Conservation (phyloP, 1,284 basidiomycete species). For the Ustilago cynodontis region DNA sequence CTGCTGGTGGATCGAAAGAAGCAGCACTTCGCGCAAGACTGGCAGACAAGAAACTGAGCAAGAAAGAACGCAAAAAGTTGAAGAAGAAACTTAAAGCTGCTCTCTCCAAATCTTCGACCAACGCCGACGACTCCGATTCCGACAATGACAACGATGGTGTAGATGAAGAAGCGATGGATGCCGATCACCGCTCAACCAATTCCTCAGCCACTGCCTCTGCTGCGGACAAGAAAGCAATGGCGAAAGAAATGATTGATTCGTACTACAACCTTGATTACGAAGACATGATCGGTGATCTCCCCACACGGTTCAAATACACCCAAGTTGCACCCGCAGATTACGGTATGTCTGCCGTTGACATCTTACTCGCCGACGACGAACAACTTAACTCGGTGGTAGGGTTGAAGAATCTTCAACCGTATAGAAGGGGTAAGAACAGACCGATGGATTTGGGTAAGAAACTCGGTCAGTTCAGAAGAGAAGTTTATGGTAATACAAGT, state of each 20-base stretch:
- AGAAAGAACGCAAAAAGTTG: slow-evolving; percentile 82
- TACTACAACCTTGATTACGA: slow-evolving; percentile 93
- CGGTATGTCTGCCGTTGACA: slow-evolving; percentile 85
- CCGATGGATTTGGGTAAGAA: slow-evolving; percentile 76
- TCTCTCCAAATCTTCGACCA: slow-evolving; percentile 59
- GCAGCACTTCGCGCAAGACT: slow-evolving; percentile 42
- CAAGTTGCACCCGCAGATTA: slow-evolving; percentile 79
- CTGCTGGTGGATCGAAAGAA: slow-evolving; percentile 35
- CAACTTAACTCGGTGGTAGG: slow-evolving; percentile 92
- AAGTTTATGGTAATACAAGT: slow-evolving; percentile 58
- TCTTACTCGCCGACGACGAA: slow-evolving; percentile 89
- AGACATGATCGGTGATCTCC: slow-evolving; percentile 89
- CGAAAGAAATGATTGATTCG: slow-evolving; percentile 90
- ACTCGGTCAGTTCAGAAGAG: slow-evolving; percentile 80
- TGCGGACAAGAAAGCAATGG: slow-evolving; percentile 69
- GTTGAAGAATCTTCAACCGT: slow-evolving; percentile 90
- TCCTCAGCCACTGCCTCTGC: slow-evolving; percentile 6
- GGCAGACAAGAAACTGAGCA: slow-evolving; percentile 75
- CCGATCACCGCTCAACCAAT: slow-evolving; percentile 22
- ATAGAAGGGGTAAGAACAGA: slow-evolving; percentile 77
- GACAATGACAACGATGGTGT: slow-evolving; percentile 27
- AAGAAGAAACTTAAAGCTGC: slow-evolving; percentile 63
- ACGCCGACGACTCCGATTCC: slow-evolving; percentile 29
- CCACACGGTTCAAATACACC: slow-evolving; percentile 93
- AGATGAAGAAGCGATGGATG: slow-evolving; percentile 67